These are phyloP conservation scores for Austropuccinia psidii DNA, from an alignment of 1,284 basidiomycete genomes.

Conservation along the genomic window DNA sequence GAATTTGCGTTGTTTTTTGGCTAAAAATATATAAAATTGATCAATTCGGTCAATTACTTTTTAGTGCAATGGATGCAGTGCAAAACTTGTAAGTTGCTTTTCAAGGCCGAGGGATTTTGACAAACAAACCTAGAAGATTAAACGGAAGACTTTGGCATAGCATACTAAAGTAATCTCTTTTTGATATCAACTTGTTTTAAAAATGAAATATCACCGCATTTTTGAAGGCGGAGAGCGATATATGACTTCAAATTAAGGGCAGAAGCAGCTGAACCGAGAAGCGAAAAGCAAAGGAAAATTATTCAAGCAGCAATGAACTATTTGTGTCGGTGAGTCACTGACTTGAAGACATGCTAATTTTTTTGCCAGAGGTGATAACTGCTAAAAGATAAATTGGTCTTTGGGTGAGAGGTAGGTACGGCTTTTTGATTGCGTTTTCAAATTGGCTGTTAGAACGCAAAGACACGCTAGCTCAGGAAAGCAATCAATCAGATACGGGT, in stretches of 20 bases:
- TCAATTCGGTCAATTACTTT: not conserved
- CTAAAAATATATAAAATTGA: not conserved
- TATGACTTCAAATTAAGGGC: slow-evolving; percentile 71
- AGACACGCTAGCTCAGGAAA: slow-evolving; percentile 45
- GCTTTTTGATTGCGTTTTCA: slow-evolving; percentile 85
- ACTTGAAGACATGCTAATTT: slow-evolving; percentile 39
- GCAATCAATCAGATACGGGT: slow-evolving; percentile 49
- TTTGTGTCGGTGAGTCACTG: slow-evolving; percentile 63
- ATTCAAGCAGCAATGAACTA: slow-evolving; percentile 65
- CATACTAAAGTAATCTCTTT: not conserved
- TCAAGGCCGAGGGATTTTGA: not conserved
- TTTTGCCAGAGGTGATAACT: slow-evolving; percentile 2
- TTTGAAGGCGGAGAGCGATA: slow-evolving; percentile 4
- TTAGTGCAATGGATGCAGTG: slow-evolving; percentile 37
- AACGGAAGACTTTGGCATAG: not conserved
- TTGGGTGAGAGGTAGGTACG: no score
- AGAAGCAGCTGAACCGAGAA: slow-evolving; percentile 70
- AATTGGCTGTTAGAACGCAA: slow-evolving; percentile 79
- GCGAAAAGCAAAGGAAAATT: slow-evolving; percentile 61
- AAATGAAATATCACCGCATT: no score
- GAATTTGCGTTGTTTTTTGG: not conserved
- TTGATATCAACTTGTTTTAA: not conserved
- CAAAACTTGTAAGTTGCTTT: slow-evolving; percentile 32
- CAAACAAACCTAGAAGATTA: not conserved
- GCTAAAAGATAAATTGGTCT: slow-evolving; percentile 67